Conservation (phyloP, 129 eudicot genomes). For the Chrysanthemum makinoi region DNA sequence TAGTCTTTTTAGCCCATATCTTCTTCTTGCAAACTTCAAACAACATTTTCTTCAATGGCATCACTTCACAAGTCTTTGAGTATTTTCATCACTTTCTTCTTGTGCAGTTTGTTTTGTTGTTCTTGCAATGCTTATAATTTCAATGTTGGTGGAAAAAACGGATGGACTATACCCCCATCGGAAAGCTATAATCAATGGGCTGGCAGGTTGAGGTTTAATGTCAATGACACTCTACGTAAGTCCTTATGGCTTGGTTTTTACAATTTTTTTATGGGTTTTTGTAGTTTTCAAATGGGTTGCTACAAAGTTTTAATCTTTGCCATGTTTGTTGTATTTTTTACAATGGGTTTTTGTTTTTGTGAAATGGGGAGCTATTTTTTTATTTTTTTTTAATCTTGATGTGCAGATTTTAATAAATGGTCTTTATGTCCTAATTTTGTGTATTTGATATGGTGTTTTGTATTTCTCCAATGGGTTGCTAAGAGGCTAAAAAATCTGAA, state of each 20-base stretch:
- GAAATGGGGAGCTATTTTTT: too few species aligned
- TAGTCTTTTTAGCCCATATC: background rate
- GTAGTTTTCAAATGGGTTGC: background rate
- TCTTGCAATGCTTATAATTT: slow-evolving; percentile 38
- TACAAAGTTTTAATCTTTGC: background rate
- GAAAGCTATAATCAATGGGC: slow-evolving; percentile 69
- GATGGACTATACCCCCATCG: slow-evolving; percentile 64
- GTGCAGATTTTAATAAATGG: background rate
- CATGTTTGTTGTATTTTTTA: background rate
- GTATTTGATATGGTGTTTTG: too few species aligned
- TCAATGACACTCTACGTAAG: slow-evolving; percentile 82
- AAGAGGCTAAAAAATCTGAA: too few species aligned
- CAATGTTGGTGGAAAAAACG: slow-evolving; percentile 63
- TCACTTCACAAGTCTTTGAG: slow-evolving; percentile 6
- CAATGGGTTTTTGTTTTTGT: background rate
- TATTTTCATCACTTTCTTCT: slow-evolving; percentile 9
- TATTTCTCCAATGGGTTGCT: too few species aligned
- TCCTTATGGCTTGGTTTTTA: background rate
- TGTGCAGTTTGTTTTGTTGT: slow-evolving; percentile 6
- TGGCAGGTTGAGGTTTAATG: slow-evolving; percentile 47
- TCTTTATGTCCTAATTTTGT: background rate
- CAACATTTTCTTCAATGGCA: slow-evolving; percentile 24
- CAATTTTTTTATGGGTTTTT: slow-evolving; percentile 5
- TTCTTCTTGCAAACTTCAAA: background rate
- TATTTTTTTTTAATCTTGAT: background rate